A percentile compares a stretch with the other conserved stretches of the same genome.
These are phyloP conservation scores for Gracilaria vermiculophylla DNA, from an alignment of 23 red algal species.

Conservation along the genomic window DNA sequence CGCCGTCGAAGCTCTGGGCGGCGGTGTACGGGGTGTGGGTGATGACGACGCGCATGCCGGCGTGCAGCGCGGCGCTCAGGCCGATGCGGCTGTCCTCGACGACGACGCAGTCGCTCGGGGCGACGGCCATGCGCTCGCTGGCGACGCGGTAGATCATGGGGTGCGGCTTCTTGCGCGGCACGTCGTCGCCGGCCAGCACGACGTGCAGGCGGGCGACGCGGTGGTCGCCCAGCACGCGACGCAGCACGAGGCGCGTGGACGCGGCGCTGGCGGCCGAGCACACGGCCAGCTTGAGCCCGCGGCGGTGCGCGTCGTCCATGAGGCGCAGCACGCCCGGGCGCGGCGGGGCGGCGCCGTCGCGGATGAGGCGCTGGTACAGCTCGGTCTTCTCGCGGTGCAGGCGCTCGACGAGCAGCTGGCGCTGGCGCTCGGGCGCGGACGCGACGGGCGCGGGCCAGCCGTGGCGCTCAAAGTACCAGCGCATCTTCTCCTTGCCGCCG, in stretches of 20 bases:
- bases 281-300: slow-evolving; percentile 63
- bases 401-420: slow-evolving; percentile 25
- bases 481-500: slow-evolving; percentile 96
- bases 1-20: slow-evolving; percentile 74
- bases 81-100: slow-evolving; percentile 96
- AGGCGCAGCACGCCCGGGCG: slow-evolving; percentile 81
- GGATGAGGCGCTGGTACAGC: slow-evolving; percentile 70
- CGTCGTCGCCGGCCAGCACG: slow-evolving; percentile 89
- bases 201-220: slow-evolving; percentile 75
- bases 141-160: slow-evolving; percentile 94
- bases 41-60: slow-evolving; percentile 81
- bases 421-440: background rate
- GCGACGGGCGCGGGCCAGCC: slow-evolving; percentile 74
- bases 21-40: slow-evolving; percentile 84
- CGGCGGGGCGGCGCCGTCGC: slow-evolving; percentile 1
- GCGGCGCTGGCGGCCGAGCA: slow-evolving; percentile 91
- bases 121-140: slow-evolving; percentile 54
- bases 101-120: slow-evolving; percentile 70
- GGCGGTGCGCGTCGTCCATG: slow-evolving; percentile 77
- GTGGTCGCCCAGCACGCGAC: slow-evolving; percentile 53
- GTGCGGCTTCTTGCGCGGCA: slow-evolving; percentile 89
- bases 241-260: slow-evolving; percentile 58
- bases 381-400: slow-evolving; percentile 70
- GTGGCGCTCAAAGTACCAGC: slow-evolving; percentile 83
- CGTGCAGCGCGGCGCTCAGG: slow-evolving; percentile 72